phyloP scores from a whole-genome alignment of 352 stramenopile genomes.

The Phytopythium oedochilum region DNA sequence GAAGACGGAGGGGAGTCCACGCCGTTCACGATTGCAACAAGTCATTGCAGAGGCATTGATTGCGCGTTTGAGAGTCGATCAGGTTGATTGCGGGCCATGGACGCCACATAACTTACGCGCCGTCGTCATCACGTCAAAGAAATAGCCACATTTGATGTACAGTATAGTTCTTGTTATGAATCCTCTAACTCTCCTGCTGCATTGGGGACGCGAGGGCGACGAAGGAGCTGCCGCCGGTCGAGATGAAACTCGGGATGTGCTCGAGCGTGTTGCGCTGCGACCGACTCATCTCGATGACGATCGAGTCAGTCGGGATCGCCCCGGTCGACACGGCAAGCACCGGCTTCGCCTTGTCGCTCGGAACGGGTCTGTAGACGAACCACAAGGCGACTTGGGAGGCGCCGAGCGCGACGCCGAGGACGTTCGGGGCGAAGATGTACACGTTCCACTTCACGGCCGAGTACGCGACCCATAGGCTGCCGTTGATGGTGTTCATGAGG shows the following conservation, averaged over 20 bases:
- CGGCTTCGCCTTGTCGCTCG: neutral
- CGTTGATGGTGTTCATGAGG: constrained; percentile 36
- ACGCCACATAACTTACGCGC: too few relatives aligned
- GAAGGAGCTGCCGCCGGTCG: neutral
- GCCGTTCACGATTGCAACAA: too few relatives aligned
- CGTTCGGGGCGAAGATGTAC: constrained; percentile 34
- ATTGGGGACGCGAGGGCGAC: neutral
- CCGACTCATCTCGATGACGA: constrained; percentile 4
- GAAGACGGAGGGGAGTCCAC: too few relatives aligned
- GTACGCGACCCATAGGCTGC: constrained; percentile 42
- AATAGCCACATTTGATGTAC: too few relatives aligned
- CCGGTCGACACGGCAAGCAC: neutral
- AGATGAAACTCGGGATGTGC: constrained; percentile 1
- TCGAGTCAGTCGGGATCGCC: neutral
- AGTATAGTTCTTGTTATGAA: too few relatives aligned
- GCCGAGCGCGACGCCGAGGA: constrained; percentile 35
- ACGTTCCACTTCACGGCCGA: constrained; percentile 30
- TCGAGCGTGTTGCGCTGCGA: constrained; percentile 2
- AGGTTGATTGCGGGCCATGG: neutral
- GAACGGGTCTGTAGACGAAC: constrained; percentile 22
- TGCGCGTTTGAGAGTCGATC: neutral
- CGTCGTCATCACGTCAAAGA: too few relatives aligned
- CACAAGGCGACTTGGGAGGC: constrained; percentile 35
- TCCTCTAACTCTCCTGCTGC: neutral
- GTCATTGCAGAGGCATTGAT: neutral